phyloP scores from a whole-genome alignment of 805 yeast species.

The Ogataea paradorogensis region DNA sequence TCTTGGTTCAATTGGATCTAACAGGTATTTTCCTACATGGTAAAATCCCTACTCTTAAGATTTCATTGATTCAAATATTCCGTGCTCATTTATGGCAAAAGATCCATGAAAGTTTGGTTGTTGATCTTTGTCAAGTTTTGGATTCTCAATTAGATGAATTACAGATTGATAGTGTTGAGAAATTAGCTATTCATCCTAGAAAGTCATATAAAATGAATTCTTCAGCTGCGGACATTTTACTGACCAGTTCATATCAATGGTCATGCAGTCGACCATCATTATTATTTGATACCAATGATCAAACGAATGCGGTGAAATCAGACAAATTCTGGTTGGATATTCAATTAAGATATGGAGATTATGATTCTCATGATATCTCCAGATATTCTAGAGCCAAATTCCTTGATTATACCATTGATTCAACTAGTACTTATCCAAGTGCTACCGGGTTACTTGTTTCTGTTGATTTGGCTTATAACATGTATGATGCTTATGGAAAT shows the following conservation, averaged over 20 bases:
- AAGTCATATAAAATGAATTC: conserved; percentile 97
- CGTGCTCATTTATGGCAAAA: conserved; percentile 99
- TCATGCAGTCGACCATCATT: conserved; percentile 77
- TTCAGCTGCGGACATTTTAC: conserved; percentile 85
- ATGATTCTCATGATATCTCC: conserved; percentile 94
- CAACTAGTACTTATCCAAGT: conserved; percentile 80
- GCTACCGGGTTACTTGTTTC: conserved; percentile 91
- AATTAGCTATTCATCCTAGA: conserved; percentile 93
- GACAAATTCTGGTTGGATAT: conserved; percentile 92
- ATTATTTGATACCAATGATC: conserved; percentile 67
- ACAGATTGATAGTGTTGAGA: conserved; percentile 81
- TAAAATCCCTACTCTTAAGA: conserved; percentile 94
- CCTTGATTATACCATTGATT: conserved; percentile 89
- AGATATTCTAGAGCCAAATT: conserved; percentile 91
- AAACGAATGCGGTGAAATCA: conserved; percentile 51
- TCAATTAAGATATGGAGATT: conserved; percentile 93
- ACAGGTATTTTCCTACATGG: conserved; percentile 98
- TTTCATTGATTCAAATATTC: conserved; percentile 92
- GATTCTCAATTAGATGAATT: conserved; percentile 83
- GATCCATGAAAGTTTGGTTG: conserved; percentile 92
- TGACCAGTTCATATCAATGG: conserved; percentile 79
- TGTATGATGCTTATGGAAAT: conserved; percentile 94
- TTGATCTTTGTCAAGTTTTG: conserved; percentile 87
- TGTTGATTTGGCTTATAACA: conserved; percentile 90
- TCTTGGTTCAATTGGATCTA: conserved; percentile 89